These are phyloP conservation scores for Fusarium xyrophilum DNA, from an alignment of 2,329 filamentous ascomycete genomes.

Conservation along the genomic window DNA sequence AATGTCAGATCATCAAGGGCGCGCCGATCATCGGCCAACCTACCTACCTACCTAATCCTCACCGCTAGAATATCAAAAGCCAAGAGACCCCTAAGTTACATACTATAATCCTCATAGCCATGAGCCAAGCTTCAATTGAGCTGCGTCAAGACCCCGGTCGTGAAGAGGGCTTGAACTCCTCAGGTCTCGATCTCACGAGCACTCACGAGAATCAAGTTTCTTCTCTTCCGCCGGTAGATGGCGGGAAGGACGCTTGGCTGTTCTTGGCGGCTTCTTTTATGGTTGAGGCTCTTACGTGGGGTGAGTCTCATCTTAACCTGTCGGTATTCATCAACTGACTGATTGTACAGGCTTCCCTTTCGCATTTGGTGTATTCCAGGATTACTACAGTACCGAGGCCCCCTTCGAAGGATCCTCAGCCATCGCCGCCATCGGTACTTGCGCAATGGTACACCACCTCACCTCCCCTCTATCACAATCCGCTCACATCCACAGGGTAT, in stretches of 20 bases:
- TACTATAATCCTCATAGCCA: neutral
- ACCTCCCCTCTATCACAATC: neutral
- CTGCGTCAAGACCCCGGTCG: neutral
- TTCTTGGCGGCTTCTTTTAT: constrained; percentile 45
- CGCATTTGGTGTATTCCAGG: constrained; percentile 74
- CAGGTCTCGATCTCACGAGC: neutral
- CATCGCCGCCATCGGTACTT: constrained; percentile 70
- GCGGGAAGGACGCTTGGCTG: constrained; percentile 47
- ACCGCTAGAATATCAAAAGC: neutral
- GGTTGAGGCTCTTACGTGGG: constrained; percentile 47
- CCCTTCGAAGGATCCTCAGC: constrained; percentile 62
- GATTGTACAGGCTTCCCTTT: constrained; percentile 65
- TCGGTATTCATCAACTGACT: neutral
- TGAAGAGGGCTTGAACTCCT: neutral
- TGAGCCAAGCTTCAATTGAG: constrained; percentile 10
- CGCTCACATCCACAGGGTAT: constrained; percentile 49
- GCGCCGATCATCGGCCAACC: constrained; percentile 4
- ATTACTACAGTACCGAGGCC: constrained; percentile 68
- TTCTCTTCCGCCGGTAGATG: constrained; percentile 42
- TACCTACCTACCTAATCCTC: too few relatives aligned
- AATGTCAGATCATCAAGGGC: constrained; percentile 11
- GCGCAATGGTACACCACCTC: constrained; percentile 58
- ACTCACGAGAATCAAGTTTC: neutral
- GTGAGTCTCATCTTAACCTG: neutral
- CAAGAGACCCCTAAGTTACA: fast-evolving